These are phyloP conservation scores for Paecilomyces variotii DNA, from an alignment of 2,329 filamentous ascomycete species.

Conservation along the genomic window DNA sequence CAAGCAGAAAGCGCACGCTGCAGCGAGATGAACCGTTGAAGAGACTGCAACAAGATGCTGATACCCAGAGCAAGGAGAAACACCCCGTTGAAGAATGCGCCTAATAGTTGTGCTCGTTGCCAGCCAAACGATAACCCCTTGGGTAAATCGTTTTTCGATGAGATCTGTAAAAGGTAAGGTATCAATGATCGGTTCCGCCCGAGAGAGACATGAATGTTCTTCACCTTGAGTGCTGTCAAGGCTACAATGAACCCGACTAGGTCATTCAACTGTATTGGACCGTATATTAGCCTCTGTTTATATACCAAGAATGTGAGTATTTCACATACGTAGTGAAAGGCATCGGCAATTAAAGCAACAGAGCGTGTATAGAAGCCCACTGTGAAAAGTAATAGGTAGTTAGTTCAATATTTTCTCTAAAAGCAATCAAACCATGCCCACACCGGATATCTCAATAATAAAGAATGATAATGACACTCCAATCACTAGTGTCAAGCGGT, in stretches of 20 bases:
- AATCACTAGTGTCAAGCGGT: conserved; percentile 30
- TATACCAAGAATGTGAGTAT: background rate
- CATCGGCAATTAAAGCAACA: conserved; percentile 65
- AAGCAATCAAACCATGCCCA: background rate
- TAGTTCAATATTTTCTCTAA: background rate
- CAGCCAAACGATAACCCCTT: conserved; percentile 63
- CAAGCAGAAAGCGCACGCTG: conserved; percentile 1
- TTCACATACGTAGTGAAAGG: conserved; percentile 64
- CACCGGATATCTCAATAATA: conserved; percentile 39
- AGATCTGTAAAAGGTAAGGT: conserved; percentile 35
- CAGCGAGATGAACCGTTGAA: conserved; percentile 45
- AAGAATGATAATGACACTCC: conserved; percentile 42
- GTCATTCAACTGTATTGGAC: conserved; percentile 54
- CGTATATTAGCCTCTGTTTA: background rate
- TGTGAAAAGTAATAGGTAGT: conserved; percentile 14
- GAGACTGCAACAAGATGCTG: conserved; percentile 64
- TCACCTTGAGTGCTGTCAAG: conserved; percentile 54
- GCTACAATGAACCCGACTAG: conserved; percentile 62
- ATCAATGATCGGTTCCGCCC: background rate
- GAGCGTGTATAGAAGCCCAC: conserved; percentile 64
- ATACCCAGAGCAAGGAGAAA: conserved; percentile 65
- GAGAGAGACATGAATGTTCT: conserved; percentile 10
- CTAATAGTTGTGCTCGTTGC: conserved; percentile 64
- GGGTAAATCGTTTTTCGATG: conserved; percentile 50
- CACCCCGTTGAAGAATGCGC: conserved; percentile 73